These are phyloP conservation scores for Globisporangium takayamanum DNA, from an alignment of 352 stramenopile species.

Conservation along the genomic window DNA sequence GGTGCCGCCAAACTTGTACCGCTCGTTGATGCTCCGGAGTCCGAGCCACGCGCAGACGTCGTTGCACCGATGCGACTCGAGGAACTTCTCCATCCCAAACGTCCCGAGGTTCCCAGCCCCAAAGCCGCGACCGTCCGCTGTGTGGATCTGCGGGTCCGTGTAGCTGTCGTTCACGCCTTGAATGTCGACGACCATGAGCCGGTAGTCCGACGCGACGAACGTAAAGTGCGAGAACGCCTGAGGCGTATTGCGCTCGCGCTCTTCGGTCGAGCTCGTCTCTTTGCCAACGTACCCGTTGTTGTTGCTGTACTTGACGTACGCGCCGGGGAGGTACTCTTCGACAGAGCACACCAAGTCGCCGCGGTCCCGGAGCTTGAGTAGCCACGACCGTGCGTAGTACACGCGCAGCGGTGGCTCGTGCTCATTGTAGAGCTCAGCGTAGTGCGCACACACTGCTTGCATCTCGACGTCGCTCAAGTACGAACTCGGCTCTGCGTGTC, in stretches of 20 bases:
- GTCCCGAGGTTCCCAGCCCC: constrained; percentile 80
- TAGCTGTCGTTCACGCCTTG: constrained; percentile 83
- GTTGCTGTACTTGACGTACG: constrained; percentile 86
- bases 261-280: constrained; percentile 72
- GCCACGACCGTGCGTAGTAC: constrained; percentile 75
- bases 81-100: constrained; percentile 84
- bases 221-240: constrained; percentile 84
- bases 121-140: constrained; percentile 71
- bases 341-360: constrained; percentile 63
- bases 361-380: constrained; percentile 66
- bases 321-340: constrained; percentile 70
- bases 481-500: constrained; percentile 51
- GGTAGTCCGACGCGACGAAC: constrained; percentile 78
- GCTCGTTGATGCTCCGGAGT: constrained; percentile 65
- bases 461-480: constrained; percentile 87
- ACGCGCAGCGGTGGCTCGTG: constrained; percentile 77
- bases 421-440: constrained; percentile 82
- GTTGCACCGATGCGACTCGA: constrained; percentile 83
- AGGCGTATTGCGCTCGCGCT: constrained; percentile 77
- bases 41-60: constrained; percentile 81
- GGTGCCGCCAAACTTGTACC: constrained; percentile 71
- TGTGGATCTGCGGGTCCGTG: constrained; percentile 82
- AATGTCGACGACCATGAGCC: constrained; percentile 84
- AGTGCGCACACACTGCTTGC: constrained; percentile 84
- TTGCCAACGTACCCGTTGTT: constrained; percentile 82